These are phyloP conservation scores for Magnolia sinica DNA, from an alignment of 164 flowering plant species.

Conservation along the genomic window DNA sequence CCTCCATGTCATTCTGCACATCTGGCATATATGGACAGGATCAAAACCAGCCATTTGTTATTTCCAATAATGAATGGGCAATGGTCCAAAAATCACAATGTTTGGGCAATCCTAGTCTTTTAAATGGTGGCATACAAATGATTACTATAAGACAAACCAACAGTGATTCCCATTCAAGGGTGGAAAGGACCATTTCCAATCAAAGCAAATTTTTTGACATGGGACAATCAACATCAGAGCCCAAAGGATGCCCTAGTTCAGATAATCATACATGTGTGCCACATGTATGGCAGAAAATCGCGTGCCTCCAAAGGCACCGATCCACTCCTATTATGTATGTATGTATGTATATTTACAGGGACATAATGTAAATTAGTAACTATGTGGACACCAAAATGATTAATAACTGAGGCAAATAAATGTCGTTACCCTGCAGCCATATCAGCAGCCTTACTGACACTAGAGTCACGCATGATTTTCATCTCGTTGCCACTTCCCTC, in stretches of 20 bases:
- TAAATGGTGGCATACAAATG: background rate
- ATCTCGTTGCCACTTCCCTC: constrained; percentile 61
- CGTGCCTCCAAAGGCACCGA: background rate
- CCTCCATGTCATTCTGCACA: background rate
- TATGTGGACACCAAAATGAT: background rate
- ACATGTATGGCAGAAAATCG: background rate
- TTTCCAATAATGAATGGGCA: no score
- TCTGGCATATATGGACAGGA: background rate
- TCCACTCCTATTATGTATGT: background rate
- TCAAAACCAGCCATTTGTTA: background rate
- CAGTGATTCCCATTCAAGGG: background rate
- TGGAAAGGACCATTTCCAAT: background rate
- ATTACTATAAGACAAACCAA: background rate
- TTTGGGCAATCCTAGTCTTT: no score
- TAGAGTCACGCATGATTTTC: constrained; percentile 68
- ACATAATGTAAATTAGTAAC: background rate
- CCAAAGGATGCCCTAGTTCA: background rate
- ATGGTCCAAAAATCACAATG: no score
- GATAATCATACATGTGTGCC: background rate
- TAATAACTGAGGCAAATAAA: background rate
- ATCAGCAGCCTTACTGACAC: constrained; percentile 94
- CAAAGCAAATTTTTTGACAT: background rate
- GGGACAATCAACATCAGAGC: background rate
- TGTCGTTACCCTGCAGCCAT: constrained; percentile 90
- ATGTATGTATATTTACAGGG: background rate